A percentile compares a stretch with the other conserved stretches of the same genome.
Conservation (phyloP, 1,139 yeast species). For the Zygosaccharomyces pseudobailii region DNA sequence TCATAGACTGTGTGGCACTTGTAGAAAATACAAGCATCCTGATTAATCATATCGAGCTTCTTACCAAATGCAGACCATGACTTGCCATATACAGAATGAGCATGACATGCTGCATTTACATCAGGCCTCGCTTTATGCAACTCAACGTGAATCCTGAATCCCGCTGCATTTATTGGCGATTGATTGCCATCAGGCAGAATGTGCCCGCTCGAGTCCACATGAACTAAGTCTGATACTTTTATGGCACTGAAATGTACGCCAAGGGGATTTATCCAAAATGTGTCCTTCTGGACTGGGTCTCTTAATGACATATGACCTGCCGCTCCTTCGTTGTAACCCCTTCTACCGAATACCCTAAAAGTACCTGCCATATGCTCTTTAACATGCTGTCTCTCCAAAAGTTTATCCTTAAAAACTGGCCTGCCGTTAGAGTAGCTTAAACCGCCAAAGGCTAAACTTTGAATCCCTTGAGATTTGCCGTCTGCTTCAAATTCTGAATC, state of each 20-base stretch:
- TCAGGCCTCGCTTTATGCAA: constrained; percentile 70
- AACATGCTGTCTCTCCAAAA: constrained; percentile 54
- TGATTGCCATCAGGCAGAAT: constrained; percentile 56
- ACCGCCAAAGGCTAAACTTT: constrained; percentile 18
- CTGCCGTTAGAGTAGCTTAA: constrained; percentile 13
- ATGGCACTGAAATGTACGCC: constrained; percentile 66
- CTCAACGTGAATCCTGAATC: constrained; percentile 71
- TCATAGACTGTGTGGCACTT: constrained; percentile 58
- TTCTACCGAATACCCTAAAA: constrained; percentile 68
- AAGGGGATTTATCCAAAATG: constrained; percentile 74
- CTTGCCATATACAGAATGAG: constrained; percentile 67
- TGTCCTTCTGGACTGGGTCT: constrained; percentile 62
- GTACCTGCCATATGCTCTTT: constrained; percentile 75
- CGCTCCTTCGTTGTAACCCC: constrained; percentile 66
- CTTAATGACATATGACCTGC: constrained; percentile 76
- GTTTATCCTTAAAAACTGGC: constrained; percentile 48
- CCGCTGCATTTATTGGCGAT: constrained; percentile 66
- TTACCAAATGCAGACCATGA: constrained; percentile 66
- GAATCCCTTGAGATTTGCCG: constrained; percentile 14
- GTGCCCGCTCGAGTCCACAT: constrained; percentile 62
- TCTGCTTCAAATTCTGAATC: not conserved
- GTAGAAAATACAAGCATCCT: constrained; percentile 65
- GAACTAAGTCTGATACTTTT: constrained; percentile 67
- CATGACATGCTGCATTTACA: constrained; percentile 72
- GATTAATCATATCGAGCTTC: constrained; percentile 72